Evolutionary conservation across 495 filamentous ascomycete species (phyloP).

Genomic region (Xylaria nigripes): DNA sequence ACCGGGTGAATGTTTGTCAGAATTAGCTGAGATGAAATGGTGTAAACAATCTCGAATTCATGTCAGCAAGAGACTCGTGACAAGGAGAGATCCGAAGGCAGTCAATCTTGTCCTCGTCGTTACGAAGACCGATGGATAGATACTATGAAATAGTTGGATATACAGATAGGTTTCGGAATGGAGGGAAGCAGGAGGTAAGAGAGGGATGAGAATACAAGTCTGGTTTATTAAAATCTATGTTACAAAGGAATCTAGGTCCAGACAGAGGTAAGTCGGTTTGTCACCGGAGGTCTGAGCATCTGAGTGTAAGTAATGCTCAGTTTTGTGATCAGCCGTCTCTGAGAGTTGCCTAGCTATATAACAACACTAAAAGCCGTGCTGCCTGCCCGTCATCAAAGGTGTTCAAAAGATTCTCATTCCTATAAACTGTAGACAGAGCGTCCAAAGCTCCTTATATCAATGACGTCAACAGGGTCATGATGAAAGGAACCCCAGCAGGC

Average conservation of each 20-base stretch:
- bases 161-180: not conserved
- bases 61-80: not conserved
- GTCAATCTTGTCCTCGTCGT: not conserved
- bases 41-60: not conserved
- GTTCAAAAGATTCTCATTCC: not conserved
- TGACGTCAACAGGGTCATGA: constrained; percentile 5
- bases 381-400: not conserved
- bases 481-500: not conserved
- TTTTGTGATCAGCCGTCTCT: too few species aligned
- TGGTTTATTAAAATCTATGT: not conserved
- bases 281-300: too few species aligned
- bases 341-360: too few species aligned
- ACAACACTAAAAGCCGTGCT: too few species aligned
- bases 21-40: not conserved
- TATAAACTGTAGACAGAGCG: not conserved
- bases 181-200: not conserved
- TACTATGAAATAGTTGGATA: not conserved
- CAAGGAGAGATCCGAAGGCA: not conserved
- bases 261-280: too few species aligned
- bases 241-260: not conserved
- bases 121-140: not conserved
- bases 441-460: not conserved
- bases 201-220: not conserved
- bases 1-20: not conserved
- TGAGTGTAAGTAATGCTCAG: too few species aligned